Base-by-base conservation (phyloP, 805 yeast genomes). In the Metschnikowia proteae region DNA sequence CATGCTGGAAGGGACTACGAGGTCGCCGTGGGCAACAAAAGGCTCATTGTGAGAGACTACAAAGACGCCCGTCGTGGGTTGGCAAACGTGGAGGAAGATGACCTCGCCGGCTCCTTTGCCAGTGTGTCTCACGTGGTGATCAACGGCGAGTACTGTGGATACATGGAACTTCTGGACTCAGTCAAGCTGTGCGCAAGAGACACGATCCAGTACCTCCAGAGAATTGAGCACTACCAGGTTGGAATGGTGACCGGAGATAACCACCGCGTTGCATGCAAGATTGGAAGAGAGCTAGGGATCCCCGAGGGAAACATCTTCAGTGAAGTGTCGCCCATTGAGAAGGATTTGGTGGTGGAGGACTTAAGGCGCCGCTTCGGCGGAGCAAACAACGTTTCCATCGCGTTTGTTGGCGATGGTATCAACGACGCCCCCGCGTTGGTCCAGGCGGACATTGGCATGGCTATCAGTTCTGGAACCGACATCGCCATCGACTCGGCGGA, bases 401-500 rank as follows among this genome's bases (percentile, higher is more conserved):
- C 91, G 5, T 90, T 95, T 74, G 84, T 94, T 23, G 99, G 99
- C 34, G 99, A 94, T 68, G 99, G 99, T 51, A 88, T 94, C 56
- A 94, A 94, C 65, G 99, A 94, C 64, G 96, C 98, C 0, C 97
- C 99, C 0, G 98, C 98, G 0, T 75, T 94, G 47, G 96, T 88
- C 1, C 78, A 85, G 48, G 86, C 97, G 0, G 88, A 90, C 56
- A 68, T 94, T 17, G 99, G 99, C 25, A 82, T 95, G 59, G 94
- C 98, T 8, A 81, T 95, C 49, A 84, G 95, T 7, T 80, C 95
- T 0, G 97, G 98, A 4, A 88, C 98, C 0, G 98, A 94, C 60
- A 88, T 94, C 57, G 98, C 99, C 1, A 86, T 94, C 56, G 97
- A 91, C 56, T 88, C 96, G n/a, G 97, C 99, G 0, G 96, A 90